phyloP scores from a whole-genome alignment of 1,284 basidiomycete genomes.

The Exobasidium rhododendri region DNA sequence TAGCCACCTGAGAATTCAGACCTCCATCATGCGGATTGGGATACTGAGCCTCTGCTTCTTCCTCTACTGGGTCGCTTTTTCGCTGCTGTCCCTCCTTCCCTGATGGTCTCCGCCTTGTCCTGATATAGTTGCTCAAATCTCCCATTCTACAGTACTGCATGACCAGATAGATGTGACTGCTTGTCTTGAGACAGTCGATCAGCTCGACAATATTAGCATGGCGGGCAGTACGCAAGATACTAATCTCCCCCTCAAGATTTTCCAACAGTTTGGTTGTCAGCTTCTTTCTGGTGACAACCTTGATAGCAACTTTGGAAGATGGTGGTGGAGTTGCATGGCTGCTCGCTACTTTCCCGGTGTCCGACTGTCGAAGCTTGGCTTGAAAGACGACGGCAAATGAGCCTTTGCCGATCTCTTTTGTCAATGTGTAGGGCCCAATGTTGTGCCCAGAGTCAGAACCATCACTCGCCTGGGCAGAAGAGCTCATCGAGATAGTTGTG shows the following conservation, averaged over 20 bases:
- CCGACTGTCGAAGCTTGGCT: slow-evolving; percentile 61
- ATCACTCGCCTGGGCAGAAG: not conserved
- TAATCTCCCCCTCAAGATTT: slow-evolving; percentile 94
- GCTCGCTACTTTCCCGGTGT: not conserved
- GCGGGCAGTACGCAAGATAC: slow-evolving; percentile 88
- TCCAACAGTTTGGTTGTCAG: slow-evolving; percentile 89
- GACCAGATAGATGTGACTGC: slow-evolving; percentile 90
- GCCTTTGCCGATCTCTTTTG: slow-evolving; percentile 65
- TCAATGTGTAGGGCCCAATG: slow-evolving; percentile 39
- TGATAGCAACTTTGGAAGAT: slow-evolving; percentile 74
- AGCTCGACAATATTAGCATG: slow-evolving; percentile 91
- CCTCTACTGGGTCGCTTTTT: slow-evolving; percentile 17
- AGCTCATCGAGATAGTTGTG: no score
- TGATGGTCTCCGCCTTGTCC: slow-evolving; percentile 7
- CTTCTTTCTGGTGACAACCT: slow-evolving; percentile 85
- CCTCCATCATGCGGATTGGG: slow-evolving; percentile 87
- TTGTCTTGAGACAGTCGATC: slow-evolving; percentile 87
- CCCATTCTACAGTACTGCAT: slow-evolving; percentile 97
- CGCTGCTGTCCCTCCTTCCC: not conserved
- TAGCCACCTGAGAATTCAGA: slow-evolving; percentile 81
- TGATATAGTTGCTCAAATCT: slow-evolving; percentile 93
- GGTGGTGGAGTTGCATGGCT: not conserved
- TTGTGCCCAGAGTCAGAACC: slow-evolving; percentile 5
- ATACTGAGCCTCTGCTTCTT: slow-evolving; percentile 58
- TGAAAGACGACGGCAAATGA: slow-evolving; percentile 95